These are phyloP conservation scores for Hypoxylon sp. DNA, from an alignment of 2,329 filamentous ascomycete genomes.

Conservation along the genomic window DNA sequence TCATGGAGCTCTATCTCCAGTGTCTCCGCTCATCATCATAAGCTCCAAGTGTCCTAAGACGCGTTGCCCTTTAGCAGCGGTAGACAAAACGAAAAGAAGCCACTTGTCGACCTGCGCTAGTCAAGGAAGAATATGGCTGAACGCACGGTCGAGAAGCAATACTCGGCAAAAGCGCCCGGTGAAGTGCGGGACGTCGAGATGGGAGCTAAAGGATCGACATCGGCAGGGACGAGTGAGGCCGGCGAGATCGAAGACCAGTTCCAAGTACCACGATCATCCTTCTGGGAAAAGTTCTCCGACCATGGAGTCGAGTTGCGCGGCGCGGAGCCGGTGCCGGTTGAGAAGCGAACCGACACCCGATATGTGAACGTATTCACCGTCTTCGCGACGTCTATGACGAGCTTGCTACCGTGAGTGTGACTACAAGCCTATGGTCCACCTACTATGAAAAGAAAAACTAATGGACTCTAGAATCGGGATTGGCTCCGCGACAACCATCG, in stretches of 20 bases:
- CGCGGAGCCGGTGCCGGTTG: conserved; percentile 50
- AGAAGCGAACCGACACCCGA: conserved; percentile 51
- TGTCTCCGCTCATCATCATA: neutral
- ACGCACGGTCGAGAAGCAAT: conserved; percentile 9
- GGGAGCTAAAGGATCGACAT: conserved; percentile 27
- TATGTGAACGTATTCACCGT: conserved; percentile 53
- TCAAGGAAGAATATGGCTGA: conserved; percentile 19
- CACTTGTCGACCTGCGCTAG: neutral
- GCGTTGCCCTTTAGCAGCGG: neutral
- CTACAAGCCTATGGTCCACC: neutral
- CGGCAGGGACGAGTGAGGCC: conserved; percentile 23
- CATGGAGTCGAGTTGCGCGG: conserved; percentile 51
- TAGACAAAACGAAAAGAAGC: neutral
- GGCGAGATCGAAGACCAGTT: conserved; percentile 37
- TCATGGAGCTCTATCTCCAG: neutral
- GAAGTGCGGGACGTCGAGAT: conserved; percentile 29
- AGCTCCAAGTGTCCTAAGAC: neutral
- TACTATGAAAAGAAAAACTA: conserved; percentile 1
- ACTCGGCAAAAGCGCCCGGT: conserved; percentile 8
- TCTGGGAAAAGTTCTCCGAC: conserved; percentile 36
- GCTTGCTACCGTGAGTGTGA: conserved; percentile 50
- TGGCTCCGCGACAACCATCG: conserved; percentile 43
- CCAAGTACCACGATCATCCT: conserved; percentile 30
- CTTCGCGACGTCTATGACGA: conserved; percentile 52
- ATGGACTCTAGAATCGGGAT: conserved; percentile 40